phyloP scores from a whole-genome alignment of 331 rosid species.

The Quercus tomentella region DNA sequence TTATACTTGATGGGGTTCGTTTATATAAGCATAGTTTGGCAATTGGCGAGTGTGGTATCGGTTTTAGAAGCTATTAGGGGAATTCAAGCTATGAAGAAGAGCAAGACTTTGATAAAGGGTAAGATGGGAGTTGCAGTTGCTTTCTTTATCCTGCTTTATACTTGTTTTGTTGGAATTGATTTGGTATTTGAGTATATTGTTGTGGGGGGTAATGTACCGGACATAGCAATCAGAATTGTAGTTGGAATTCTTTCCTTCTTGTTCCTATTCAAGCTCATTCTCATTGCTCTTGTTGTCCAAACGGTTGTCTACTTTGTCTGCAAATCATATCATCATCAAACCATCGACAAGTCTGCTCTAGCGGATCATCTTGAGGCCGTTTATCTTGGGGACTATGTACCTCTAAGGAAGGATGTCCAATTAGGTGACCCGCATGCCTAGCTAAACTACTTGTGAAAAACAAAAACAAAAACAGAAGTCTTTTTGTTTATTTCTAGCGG shows the following conservation, averaged over 20 bases:
- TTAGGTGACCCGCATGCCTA: neutral
- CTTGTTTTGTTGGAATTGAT: neutral
- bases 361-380: constrained; percentile 8
- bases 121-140: constrained; percentile 6
- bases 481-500: no score
- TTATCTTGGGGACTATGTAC: constrained; percentile 7
- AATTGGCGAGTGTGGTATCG: constrained; percentile 11
- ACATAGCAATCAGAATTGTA: neutral
- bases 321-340: constrained; percentile 21
- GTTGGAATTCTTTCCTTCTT: constrained; percentile 4
- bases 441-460: neutral
- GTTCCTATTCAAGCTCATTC: constrained; percentile 12
- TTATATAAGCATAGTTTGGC: constrained; percentile 10
- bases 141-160: neutral
- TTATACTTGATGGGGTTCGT: constrained; percentile 2
- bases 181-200: neutral
- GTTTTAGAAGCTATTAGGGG: constrained; percentile 9
- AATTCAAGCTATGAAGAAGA: constrained; percentile 12
- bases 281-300: constrained; percentile 13
- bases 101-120: constrained; percentile 7
- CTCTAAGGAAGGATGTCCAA: constrained; percentile 11
- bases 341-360: constrained; percentile 3
- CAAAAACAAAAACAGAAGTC: no score
- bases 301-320: constrained; percentile 15
- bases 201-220: neutral